Evolutionary conservation across 805 yeast species (phyloP), one percentile per base, ranked within the genome.

Genomic region (Kregervanrija delftensis): DNA sequence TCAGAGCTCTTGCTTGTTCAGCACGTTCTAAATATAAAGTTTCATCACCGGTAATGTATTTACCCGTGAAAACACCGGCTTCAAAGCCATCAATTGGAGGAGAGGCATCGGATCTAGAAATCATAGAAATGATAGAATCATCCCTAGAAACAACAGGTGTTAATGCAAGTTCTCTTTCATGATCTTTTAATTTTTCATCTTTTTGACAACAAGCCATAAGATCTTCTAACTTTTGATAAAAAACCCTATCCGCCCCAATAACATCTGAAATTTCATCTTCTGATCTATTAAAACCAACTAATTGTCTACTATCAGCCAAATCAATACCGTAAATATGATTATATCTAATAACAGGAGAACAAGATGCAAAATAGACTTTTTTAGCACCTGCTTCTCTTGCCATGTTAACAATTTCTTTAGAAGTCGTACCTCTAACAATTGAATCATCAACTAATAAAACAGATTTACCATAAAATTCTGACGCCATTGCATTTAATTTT

Each of bases 311-410:
- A 60, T 93, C 98, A 30, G 99, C 98, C 49, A 93, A 76, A 69
- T 93, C 99, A 53, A 93, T 93, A 63, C 99, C 99, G 64, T 93
- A 93, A 47, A 93, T 88, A 63, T 93, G 99, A 68, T 93, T 93
- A 67, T 72, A 80, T 65, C 99, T 79, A 57, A 93, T 93, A n/a
- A 97, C 95, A 30, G 99, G 99, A 12, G 99, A 95, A 60, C 97
- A 93, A 22, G 96, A 86, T 0, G 99, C 99, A 64, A 93, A 84
- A 63, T 79, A 91, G n/a, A 93, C 99, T 56, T 81, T 83, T 49
- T 77, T 81, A 38, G 99, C 99, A 47, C 99, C 99, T 5, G 98
- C 96, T 65, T 93, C 99, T 56, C 85, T 77, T n/a, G 99, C 99
- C 99, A 93, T 93, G 53, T 81, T 84, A 32, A 93, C 95, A 53